Conservation (phyloP, 306 rosid species). For the Calophaca sinica region DNA sequence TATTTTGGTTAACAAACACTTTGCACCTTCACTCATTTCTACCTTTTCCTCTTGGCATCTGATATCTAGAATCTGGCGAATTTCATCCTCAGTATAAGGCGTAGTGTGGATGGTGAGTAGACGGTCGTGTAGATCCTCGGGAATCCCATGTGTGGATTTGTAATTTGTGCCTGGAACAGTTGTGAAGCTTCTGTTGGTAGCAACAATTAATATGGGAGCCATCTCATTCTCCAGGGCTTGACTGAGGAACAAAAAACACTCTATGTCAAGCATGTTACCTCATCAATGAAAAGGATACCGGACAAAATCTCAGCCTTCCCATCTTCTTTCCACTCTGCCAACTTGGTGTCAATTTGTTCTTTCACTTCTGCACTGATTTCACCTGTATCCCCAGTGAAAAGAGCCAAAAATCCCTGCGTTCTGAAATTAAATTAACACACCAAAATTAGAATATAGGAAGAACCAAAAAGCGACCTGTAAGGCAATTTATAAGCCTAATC, state of each 20-base stretch:
- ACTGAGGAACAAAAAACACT: slow-evolving; percentile 85
- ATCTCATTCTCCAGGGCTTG: slow-evolving; percentile 93
- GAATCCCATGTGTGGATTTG: slow-evolving; percentile 94
- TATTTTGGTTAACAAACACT: slow-evolving; percentile 77
- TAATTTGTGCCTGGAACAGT: slow-evolving; percentile 87
- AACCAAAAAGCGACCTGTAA: background rate
- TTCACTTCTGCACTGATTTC: slow-evolving; percentile 95
- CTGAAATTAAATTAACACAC: slow-evolving; percentile 54
- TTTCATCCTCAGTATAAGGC: slow-evolving; percentile 80
- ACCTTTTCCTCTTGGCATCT: slow-evolving; percentile 91
- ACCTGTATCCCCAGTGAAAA: slow-evolving; percentile 93
- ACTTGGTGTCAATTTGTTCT: slow-evolving; percentile 93
- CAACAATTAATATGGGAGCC: slow-evolving; percentile 92
- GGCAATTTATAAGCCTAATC: slow-evolving; percentile 4
- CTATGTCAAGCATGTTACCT: slow-evolving; percentile 95
- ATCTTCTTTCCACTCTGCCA: slow-evolving; percentile 96
- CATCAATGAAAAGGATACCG: slow-evolving; percentile 89
- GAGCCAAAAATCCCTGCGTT: slow-evolving; percentile 92
- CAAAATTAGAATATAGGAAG: slow-evolving; percentile 38
- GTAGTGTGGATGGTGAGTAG: slow-evolving; percentile 83
- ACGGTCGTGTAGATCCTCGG: slow-evolving; percentile 83
- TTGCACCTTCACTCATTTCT: slow-evolving; percentile 86
- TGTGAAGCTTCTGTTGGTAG: slow-evolving; percentile 92
- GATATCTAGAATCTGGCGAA: slow-evolving; percentile 78
- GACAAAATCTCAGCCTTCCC: slow-evolving; percentile 95